Conservation (phyloP, 192 early-diverging fungal species). For the Backusella circina region DNA sequence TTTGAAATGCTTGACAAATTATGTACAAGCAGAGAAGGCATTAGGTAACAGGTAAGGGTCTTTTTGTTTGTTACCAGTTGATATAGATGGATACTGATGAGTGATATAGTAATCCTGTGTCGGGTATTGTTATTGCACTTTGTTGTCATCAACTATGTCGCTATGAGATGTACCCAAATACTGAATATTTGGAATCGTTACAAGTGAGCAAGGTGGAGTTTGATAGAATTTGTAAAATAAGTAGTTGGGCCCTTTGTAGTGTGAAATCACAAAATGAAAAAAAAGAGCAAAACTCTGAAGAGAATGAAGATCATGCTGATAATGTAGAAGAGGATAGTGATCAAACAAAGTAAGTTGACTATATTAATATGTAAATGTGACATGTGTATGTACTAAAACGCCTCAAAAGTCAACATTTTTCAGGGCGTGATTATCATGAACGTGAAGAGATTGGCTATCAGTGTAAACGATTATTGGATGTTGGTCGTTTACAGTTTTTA, state of each 20-base stretch:
- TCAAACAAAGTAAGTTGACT: constrained; percentile 17
- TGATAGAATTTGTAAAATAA: constrained; percentile 61
- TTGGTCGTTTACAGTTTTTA: constrained; percentile 61
- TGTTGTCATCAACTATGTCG: constrained; percentile 88
- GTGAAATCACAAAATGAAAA: constrained; percentile 25
- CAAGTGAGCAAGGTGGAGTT: constrained; percentile 56
- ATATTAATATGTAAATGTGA: not conserved
- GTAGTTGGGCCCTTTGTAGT: constrained; percentile 75
- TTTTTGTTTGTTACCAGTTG: not conserved
- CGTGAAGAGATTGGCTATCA: constrained; percentile 64
- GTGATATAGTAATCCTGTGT: constrained; percentile 38
- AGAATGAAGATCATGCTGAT: constrained; percentile 18
- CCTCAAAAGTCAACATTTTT: constrained; percentile 58
- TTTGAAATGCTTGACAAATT: constrained; percentile 65
- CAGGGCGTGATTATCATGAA: constrained; percentile 56
- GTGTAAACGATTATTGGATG: constrained; percentile 78
- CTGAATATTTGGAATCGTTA: constrained; percentile 51
- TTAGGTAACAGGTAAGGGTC: constrained; percentile 24
- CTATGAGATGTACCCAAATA: constrained; percentile 69
- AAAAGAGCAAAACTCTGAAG: constrained; percentile 30
- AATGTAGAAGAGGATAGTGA: constrained; percentile 43
- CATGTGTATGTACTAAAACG: not conserved
- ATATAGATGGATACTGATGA: not conserved
- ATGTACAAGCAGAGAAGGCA: constrained; percentile 34
- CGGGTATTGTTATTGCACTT: constrained; percentile 77